Base-by-base conservation (phyloP, 108 stramenopile genomes). In the Cyclotella kingstonii region DNA sequence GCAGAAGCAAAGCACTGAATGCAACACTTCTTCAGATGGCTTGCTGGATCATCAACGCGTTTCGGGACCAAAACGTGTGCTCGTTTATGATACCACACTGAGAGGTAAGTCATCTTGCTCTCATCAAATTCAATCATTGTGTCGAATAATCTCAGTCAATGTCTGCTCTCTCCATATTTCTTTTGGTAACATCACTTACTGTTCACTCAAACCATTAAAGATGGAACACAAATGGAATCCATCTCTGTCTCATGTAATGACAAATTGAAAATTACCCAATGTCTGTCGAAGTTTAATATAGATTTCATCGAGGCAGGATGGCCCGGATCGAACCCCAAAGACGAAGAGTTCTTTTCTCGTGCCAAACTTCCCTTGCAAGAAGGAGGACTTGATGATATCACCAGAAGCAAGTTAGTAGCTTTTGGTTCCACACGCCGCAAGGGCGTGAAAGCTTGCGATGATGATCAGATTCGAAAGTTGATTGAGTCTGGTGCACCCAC, bases 221-320 rank as follows among this genome's bases (percentile, higher is more conserved):
- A 96, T 54, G 96, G 96, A 19, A 96, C 96, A 6, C 96, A 96
- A 67, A 90, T 90, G 60, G 94, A 95, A 71, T 84, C 84, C 21
- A 84, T 96, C 43, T 90, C 90, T 4, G 87, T 89, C 1, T 87
- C 89, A 0, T 93, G 91, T 44, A 83, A 87, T 38, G 96, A 95
- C 72, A 96, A 96, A 75, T 61, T 95, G 31, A 91, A 91, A 69
- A 95, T 96, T 60, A 60, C 86, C 28, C 39, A 46, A 21, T 73
- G 84, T 27, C 79, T 96, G n/a, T 74, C 83, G 0, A 29, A 44
- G 14, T 92, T 94, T 48, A 81, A 82, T 38, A 79, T 93, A 18
- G 93, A 95, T 58, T 94, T 75, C 71, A 89, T 96, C 51, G 94
- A 96, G 73, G 93, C 93, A 4, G 96, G 96, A 12, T 96, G 93